These are phyloP conservation scores for Harrya chromipes DNA, from an alignment of 768 basidiomycete genomes.

Conservation along the genomic window DNA sequence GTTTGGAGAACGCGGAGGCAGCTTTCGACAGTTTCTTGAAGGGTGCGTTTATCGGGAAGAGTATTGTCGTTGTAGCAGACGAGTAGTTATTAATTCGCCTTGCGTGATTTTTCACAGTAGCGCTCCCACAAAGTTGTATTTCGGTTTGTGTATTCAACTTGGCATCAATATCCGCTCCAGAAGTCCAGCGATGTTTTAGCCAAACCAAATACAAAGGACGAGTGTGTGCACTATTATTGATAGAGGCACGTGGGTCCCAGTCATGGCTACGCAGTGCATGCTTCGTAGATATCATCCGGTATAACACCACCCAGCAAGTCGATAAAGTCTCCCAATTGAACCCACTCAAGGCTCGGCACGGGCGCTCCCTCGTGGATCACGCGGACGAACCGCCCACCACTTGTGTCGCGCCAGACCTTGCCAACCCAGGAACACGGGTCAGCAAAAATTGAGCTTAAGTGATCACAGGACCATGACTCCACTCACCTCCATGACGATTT, in stretches of 20 bases:
- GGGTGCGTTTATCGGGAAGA: conserved; percentile 7
- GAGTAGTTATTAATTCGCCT: not conserved
- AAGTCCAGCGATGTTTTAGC: too few relatives aligned
- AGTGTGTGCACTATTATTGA: not conserved
- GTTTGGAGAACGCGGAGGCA: conserved; percentile 36
- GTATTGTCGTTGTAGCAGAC: conserved; percentile 2
- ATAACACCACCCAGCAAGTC: conserved; percentile 31
- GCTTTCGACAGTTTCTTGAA: conserved; percentile 1
- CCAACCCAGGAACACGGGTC: too few relatives aligned
- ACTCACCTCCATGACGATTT: conserved; percentile 45
- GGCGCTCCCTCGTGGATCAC: conserved; percentile 44
- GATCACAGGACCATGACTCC: not conserved
- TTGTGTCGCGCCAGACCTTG: conserved; percentile 39
- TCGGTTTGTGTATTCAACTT: not conserved
- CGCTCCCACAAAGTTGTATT: not conserved
- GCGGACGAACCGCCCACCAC: conserved; percentile 34
- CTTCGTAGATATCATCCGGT: conserved; percentile 31
- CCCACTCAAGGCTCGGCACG: conserved; percentile 37
- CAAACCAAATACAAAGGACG: not conserved
- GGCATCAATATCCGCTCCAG: not conserved
- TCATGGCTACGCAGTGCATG: conserved; percentile 15
- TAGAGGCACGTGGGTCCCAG: too few relatives aligned
- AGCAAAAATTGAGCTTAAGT: not conserved
- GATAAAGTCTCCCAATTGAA: conserved; percentile 35
- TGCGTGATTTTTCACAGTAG: not conserved